Conservation (phyloP, 2,329 filamentous ascomycete species). For the Camillea tinctor region DNA sequence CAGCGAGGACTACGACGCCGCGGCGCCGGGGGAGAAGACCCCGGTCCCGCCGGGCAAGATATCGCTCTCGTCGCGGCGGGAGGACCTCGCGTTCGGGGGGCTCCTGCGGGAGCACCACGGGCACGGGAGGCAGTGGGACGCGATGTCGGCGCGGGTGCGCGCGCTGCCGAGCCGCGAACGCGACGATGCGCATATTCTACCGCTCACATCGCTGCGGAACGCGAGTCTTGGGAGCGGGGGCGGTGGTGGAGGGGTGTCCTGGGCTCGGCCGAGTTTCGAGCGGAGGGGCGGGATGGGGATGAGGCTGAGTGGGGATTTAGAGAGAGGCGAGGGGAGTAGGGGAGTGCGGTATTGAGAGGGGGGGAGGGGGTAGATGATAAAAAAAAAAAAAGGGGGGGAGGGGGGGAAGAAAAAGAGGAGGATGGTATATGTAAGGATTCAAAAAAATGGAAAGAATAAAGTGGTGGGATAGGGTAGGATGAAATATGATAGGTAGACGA, state of each 20-base stretch:
- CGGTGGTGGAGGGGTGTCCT: not conserved
- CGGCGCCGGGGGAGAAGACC: not conserved
- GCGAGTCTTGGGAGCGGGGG: not conserved
- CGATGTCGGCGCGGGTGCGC: not conserved
- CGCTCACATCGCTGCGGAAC: not conserved
- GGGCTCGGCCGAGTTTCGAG: slow-evolving; percentile 8
- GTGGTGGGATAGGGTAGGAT: too few species aligned
- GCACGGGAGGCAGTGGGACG: not conserved
- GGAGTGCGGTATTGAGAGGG: too few species aligned
- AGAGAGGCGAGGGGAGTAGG: slow-evolving; percentile 10
- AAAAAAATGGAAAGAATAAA: too few species aligned
- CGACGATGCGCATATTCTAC: not conserved
- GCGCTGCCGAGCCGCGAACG: not conserved
- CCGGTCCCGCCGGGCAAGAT: not conserved
- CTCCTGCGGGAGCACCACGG: not conserved
- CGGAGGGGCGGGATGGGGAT: not conserved
- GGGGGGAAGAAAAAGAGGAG: too few species aligned
- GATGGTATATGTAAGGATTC: too few species aligned
- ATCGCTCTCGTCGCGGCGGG: not conserved
- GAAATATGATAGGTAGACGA: too few species aligned
- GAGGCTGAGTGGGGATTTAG: slow-evolving; percentile 11
- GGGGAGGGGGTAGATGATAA: not conserved
- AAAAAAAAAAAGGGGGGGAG: too few species aligned
- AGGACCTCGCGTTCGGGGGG: not conserved
- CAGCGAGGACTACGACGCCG: not conserved